Evolutionary conservation across 192 early-diverging fungal genomes (phyloP), one percentile per base, ranked within the genome.

Genomic region (Chytriomyces confervae): DNA sequence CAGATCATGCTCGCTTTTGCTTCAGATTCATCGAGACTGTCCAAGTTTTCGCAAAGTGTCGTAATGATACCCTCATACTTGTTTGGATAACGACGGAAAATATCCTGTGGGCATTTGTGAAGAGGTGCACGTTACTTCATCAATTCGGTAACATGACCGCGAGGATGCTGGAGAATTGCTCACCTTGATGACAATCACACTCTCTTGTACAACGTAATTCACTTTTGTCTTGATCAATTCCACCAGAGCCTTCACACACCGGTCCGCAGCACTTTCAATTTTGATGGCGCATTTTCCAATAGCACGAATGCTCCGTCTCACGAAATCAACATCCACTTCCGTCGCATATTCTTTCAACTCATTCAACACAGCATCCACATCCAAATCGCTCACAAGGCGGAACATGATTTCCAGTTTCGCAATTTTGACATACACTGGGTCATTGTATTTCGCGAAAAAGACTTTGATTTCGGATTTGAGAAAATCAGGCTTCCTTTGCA

Each of bases 361-460:
- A 50, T 90, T 92, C 45, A 99, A 84, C 50, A 99, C 89, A 70
- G 96, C 95, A 67, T 98, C 96, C 16, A 95, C 86, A 76, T 97
- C 97, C 71, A 88, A 86, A 67, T 94, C 94, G 24, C 91, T 92
- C 75, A 91, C 93, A 24, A 99, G 89, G 61, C 91, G 93, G 77
- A 98, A 93, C 81, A 99, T 92, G 51, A 99, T 93, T 65, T 95
- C 94, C 46, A 99, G 86, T 77, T 99, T 99, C 70, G 98, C 96
- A 48, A 93, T 85, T 82, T 99, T 99, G 76, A 99, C 96, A 74
- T 97, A 99, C 24, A 93, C 93, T 36, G 97, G 95, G 85, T 99
- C 97, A 83, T 99, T 98, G 87, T 96, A 99, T 81, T 96, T 96
- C 85, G 94, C 96, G 81, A 97, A 99, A 83, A 99, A 99, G 23